phyloP scores from a whole-genome alignment of 2,329 filamentous ascomycete species.

The Scedosporium aurantiacum region DNA sequence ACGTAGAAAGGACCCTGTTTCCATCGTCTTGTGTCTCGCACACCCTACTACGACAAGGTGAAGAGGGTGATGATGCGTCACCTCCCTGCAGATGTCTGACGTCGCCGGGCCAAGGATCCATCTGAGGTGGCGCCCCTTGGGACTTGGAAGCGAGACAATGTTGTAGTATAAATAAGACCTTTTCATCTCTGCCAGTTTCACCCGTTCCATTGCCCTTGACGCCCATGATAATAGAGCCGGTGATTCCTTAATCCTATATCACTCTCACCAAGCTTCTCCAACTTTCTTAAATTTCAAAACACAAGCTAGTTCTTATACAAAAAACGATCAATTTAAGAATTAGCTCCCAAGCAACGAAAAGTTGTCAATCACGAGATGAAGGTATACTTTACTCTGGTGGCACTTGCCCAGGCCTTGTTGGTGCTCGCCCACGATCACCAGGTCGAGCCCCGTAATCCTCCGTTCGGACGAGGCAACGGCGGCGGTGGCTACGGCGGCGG shows the following conservation, averaged over 20 bases:
- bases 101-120: neutral
- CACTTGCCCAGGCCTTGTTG: conserved; percentile 3
- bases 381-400: conserved; percentile 2
- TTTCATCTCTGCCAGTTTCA: neutral
- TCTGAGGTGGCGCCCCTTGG: neutral
- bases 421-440: neutral
- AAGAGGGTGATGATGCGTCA: neutral
- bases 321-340: neutral
- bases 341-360: neutral
- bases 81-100: neutral
- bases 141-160: neutral
- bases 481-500: conserved; percentile 6
- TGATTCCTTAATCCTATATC: neutral
- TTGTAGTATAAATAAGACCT: neutral
- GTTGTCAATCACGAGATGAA: conserved; percentile 3
- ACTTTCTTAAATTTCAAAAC: neutral
- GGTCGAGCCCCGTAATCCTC: conserved; percentile 1
- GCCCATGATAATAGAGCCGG: neutral
- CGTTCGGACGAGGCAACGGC: conserved; percentile 6
- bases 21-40: neutral
- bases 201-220: neutral
- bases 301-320: neutral
- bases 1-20: neutral
- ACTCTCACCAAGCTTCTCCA: neutral
- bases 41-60: neutral